Percentiles rank a stretch among this genome's conserved stretches.
Conservation (phyloP, 2,329 filamentous ascomycete genomes). For the Orbilia blumenaviensis region DNA sequence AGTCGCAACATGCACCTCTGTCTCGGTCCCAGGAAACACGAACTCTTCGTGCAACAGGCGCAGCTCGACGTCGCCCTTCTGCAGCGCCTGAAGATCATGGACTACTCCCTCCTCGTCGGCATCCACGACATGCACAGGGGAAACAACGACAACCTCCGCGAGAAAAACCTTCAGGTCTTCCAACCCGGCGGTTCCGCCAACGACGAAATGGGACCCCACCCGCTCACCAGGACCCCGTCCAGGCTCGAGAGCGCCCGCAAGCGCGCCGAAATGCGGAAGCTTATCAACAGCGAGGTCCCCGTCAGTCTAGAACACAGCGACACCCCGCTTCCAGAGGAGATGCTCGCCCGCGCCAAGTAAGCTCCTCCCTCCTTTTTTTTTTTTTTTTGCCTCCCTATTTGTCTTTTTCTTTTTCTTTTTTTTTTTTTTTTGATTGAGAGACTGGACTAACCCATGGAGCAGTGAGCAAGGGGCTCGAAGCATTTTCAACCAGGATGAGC, state of each 20-base stretch:
- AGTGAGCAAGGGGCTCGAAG: conserved; percentile 72
- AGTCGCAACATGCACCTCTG: conserved; percentile 84
- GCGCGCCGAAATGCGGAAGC: conserved; percentile 86
- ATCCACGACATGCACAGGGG: conserved; percentile 90
- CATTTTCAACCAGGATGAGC: conserved; percentile 92
- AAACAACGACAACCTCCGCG: conserved; percentile 91
- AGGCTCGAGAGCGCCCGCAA: conserved; percentile 92
- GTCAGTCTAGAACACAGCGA: conserved; percentile 87
- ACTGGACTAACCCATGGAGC: conserved; percentile 60
- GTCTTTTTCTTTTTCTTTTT: too few species aligned
- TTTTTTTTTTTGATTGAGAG: conserved; percentile 25
- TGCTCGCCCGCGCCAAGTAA: conserved; percentile 61
- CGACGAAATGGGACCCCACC: conserved; percentile 70
- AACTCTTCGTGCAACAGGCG: conserved; percentile 87
- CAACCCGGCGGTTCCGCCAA: conserved; percentile 68
- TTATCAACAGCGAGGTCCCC: conserved; percentile 90
- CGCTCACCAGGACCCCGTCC: conserved; percentile 87
- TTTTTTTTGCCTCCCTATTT: conserved; percentile 19
- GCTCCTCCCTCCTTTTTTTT: conserved; percentile 2
- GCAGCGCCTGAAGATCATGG: conserved; percentile 94
- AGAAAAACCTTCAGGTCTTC: conserved; percentile 80
- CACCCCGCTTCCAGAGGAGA: conserved; percentile 88
- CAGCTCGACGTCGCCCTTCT: conserved; percentile 85
- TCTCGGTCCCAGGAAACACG: conserved; percentile 86
- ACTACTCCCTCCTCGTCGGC: conserved; percentile 93